Percentiles rank a stretch among this genome's conserved stretches.
These are phyloP conservation scores for Thermothielavioides terrestris DNA, from an alignment of 495 filamentous ascomycete species.

Conservation along the genomic window DNA sequence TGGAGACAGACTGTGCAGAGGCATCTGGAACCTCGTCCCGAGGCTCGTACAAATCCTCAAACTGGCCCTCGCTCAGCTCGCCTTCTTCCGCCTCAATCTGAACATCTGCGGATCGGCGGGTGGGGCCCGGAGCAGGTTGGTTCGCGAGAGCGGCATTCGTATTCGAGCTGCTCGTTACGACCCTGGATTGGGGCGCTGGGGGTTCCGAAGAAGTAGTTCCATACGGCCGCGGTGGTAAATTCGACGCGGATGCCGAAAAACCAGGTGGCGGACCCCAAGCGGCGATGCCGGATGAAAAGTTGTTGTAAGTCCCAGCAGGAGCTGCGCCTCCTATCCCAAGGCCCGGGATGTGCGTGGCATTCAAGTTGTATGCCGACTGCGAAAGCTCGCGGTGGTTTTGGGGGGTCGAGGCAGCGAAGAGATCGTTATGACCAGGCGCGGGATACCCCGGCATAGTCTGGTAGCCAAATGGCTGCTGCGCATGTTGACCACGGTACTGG, in stretches of 20 bases:
- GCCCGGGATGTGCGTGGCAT: constrained; percentile 35
- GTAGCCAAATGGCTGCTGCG: constrained; percentile 19
- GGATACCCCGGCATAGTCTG: constrained; percentile 19
- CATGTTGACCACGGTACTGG: constrained; percentile 25
- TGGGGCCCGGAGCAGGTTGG: constrained; percentile 9
- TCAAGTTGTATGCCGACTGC: constrained; percentile 31
- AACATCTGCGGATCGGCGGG: constrained; percentile 10
- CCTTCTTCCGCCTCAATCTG: constrained; percentile 64
- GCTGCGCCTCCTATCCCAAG: constrained; percentile 25
- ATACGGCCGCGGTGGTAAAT: background rate
- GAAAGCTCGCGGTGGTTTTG: constrained; percentile 16
- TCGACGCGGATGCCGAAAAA: background rate
- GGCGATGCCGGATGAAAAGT: background rate
- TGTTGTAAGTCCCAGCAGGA: background rate
- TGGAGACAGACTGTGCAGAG: background rate
- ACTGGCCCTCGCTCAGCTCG: constrained; percentile 62
- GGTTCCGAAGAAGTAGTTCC: background rate
- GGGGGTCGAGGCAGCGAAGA: constrained; percentile 19
- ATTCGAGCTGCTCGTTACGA: background rate
- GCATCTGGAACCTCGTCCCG: constrained; percentile 13
- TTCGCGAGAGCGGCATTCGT: background rate
- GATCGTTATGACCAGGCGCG: constrained; percentile 3
- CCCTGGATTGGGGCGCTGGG: background rate
- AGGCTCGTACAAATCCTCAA: constrained; percentile 40
- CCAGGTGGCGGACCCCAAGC: constrained; percentile 9